These are phyloP conservation scores for Pterulicium gracile DNA, from an alignment of 1,284 basidiomycete genomes.

Conservation along the genomic window DNA sequence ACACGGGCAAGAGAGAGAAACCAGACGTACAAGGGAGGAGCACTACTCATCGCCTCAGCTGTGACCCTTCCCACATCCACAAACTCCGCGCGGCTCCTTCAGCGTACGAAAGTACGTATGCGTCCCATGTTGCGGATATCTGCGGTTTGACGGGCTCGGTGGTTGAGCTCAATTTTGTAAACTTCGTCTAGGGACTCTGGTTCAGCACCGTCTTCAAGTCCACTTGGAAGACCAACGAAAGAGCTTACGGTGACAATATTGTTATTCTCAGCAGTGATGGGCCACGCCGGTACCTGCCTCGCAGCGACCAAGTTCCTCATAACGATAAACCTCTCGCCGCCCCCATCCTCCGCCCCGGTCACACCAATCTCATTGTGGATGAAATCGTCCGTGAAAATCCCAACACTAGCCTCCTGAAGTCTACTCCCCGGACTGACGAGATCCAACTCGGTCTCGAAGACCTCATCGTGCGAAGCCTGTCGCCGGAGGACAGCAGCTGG, in stretches of 20 bases:
- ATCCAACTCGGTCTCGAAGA: constrained; percentile 22
- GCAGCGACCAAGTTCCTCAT: constrained; percentile 20
- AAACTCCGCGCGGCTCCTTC: constrained; percentile 18
- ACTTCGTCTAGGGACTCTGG: constrained; percentile 12
- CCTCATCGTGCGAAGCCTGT: constrained; percentile 24
- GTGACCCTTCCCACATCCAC: constrained; percentile 17
- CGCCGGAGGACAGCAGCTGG: constrained; percentile 25
- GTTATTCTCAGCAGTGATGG: constrained; percentile 21
- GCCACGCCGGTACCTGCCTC: constrained; percentile 24
- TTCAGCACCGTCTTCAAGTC: neutral
- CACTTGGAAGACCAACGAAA: neutral
- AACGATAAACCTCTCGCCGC: constrained; percentile 16
- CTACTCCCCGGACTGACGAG: constrained; percentile 17
- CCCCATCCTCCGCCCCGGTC: constrained; percentile 12
- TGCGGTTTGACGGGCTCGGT: constrained; percentile 19
- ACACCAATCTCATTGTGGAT: constrained; percentile 27
- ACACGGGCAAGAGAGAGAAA: no score
- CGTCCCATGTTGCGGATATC: constrained; percentile 17
- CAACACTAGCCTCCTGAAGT: constrained; percentile 25
- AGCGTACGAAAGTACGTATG: constrained; percentile 22
- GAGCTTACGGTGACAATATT: constrained; percentile 20
- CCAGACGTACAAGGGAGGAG: constrained; percentile 18
- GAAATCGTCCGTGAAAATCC: constrained; percentile 23
- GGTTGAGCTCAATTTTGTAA: constrained; percentile 15
- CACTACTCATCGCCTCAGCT: constrained; percentile 18